These are phyloP conservation scores for Pleurotus djamor DNA, from an alignment of 768 basidiomycete genomes.

Conservation along the genomic window DNA sequence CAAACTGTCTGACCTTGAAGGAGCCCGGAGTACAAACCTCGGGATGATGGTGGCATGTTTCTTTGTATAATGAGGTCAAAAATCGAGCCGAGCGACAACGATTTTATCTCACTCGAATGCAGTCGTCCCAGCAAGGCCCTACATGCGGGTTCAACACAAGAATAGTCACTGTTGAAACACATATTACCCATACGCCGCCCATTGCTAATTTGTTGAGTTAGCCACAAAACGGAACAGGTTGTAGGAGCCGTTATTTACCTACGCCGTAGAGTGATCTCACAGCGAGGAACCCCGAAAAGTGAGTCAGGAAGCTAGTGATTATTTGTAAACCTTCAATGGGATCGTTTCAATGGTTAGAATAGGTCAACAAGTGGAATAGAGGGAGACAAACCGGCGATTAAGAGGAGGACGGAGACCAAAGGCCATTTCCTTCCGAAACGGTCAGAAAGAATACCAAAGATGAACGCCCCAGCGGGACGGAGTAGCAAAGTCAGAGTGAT, in stretches of 20 bases:
- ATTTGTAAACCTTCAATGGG: conserved; percentile 44
- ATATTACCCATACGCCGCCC: conserved; percentile 12
- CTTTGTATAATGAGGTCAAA: not conserved
- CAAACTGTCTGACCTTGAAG: conserved; percentile 9
- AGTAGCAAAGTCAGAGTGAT: conserved; percentile 77
- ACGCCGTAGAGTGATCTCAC: conserved; percentile 62
- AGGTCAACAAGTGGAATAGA: no score
- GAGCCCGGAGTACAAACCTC: conserved; percentile 13
- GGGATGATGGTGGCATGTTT: conserved; percentile 9
- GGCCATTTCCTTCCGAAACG: conserved; percentile 14
- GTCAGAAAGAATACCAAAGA: conserved; percentile 27
- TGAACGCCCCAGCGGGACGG: conserved; percentile 47
- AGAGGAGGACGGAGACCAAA: conserved; percentile 9
- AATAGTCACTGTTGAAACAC: not conserved
- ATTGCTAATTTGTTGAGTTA: conserved; percentile 5
- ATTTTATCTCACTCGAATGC: not conserved
- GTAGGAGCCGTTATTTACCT: not conserved
- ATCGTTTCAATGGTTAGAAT: not conserved
- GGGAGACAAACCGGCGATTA: conserved; percentile 6
- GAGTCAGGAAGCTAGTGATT: conserved; percentile 56
- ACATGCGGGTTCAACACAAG: not conserved
- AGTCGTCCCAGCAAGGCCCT: conserved; percentile 2
- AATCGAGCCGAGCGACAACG: not conserved
- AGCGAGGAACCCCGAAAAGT: conserved; percentile 55
- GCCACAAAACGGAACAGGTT: not conserved